Evolutionary conservation across 1,284 basidiomycete genomes (phyloP).

Genomic region (Trametes polyzona): DNA sequence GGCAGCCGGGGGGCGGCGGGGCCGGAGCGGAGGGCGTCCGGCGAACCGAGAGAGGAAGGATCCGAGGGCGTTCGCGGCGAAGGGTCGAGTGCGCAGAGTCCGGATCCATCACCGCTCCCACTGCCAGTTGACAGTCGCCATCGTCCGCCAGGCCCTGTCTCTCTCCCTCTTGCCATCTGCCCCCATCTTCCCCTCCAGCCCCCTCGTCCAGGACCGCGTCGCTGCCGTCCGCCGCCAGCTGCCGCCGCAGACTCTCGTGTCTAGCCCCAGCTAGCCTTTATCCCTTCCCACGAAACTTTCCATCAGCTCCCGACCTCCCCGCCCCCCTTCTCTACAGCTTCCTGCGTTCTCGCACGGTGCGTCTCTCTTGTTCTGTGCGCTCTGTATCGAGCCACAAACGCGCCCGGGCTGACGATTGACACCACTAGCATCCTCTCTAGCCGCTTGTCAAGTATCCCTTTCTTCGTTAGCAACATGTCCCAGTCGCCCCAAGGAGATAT

Average conservation of each 20-base stretch:
- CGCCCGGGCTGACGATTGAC: neutral
- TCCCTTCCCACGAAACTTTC: constrained; percentile 31
- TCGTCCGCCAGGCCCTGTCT: constrained; percentile 26
- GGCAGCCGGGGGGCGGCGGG: constrained; percentile 2
- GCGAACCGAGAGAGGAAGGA: constrained; percentile 21
- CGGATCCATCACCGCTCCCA: constrained; percentile 29
- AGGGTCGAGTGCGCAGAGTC: constrained; percentile 11
- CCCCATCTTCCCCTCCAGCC: constrained; percentile 17
- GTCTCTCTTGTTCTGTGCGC: constrained; percentile 7
- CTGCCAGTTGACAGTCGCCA: constrained; percentile 29
- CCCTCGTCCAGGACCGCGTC: constrained; percentile 11
- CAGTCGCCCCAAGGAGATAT: constrained; percentile 84
- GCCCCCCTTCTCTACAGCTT: constrained; percentile 16
- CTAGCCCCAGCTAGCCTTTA: constrained; percentile 20
- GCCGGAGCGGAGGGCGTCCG: constrained; percentile 5
- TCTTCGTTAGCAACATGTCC: constrained; percentile 55
- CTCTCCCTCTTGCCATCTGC: constrained; percentile 23
- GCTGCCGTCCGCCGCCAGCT: constrained; percentile 9
- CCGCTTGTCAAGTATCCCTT: constrained; percentile 12
- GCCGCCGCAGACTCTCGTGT: constrained; percentile 5
- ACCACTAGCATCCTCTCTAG: neutral
- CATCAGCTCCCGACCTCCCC: constrained; percentile 23
- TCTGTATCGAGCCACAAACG: neutral
- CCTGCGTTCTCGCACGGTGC: constrained; percentile 20
- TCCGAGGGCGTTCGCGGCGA: constrained; percentile 21